These are phyloP conservation scores for sunflower (Helianthus annuus) DNA, from an alignment of 129 eudicot species.

Conservation along the genomic window DNA sequence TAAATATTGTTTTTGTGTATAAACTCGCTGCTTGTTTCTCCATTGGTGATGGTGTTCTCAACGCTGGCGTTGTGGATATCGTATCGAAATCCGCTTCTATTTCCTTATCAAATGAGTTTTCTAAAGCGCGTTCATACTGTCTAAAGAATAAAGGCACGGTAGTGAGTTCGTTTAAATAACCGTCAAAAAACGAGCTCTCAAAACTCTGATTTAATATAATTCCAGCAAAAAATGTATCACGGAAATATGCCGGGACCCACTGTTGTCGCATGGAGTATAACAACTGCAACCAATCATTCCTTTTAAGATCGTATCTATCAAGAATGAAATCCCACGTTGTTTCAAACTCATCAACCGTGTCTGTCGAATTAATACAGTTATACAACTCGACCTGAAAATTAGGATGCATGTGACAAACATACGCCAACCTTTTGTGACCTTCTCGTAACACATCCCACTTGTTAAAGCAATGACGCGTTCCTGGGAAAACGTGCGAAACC, in stretches of 20 bases:
- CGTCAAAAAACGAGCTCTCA: constrained; percentile 75
- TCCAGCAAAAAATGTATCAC: constrained; percentile 74
- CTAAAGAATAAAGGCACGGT: constrained; percentile 85
- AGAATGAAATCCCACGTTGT: constrained; percentile 61
- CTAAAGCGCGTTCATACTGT: constrained; percentile 92
- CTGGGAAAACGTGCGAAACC: constrained; percentile 66
- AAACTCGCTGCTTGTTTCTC: constrained; percentile 89
- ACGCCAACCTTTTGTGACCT: constrained; percentile 73
- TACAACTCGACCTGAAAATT: constrained; percentile 75
- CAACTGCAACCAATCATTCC: constrained; percentile 77
- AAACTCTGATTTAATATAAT: constrained; percentile 46
- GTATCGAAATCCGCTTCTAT: constrained; percentile 83
- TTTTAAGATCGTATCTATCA: constrained; percentile 73
- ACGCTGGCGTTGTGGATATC: constrained; percentile 56
- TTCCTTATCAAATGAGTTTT: constrained; percentile 76
- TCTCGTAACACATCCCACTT: constrained; percentile 90
- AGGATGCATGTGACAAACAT: constrained; percentile 64
- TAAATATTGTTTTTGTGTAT: constrained; percentile 67
- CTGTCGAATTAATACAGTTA: constrained; percentile 75
- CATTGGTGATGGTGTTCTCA: constrained; percentile 95
- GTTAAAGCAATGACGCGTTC: constrained; percentile 72
- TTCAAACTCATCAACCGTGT: constrained; percentile 77
- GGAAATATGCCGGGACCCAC: constrained; percentile 87
- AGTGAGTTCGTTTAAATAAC: constrained; percentile 76
- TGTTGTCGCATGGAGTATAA: constrained; percentile 52